Base-by-base conservation (phyloP, 805 yeast genomes). In the fission yeast (Schizosaccharomyces pombe) region DNA sequence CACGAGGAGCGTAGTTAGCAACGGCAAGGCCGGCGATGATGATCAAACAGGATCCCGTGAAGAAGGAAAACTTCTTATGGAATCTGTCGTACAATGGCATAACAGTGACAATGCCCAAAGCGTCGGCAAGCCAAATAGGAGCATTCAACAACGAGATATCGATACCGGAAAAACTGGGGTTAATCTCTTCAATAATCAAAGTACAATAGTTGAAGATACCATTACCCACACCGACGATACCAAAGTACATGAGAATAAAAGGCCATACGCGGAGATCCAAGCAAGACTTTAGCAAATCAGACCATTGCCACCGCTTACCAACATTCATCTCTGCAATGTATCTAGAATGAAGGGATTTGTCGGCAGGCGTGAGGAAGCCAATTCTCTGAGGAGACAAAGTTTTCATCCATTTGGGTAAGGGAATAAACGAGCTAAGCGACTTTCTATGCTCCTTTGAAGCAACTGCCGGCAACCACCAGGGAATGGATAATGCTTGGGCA, bases 151-250 rank as follows among this genome's bases (percentile, higher is more conserved):
- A 71, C 1, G 89, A 80, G 28, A 85, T 77, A 56, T 78, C 70
- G 60, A 85, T 81, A 2, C 85, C 76, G 1, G 78, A 66, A 58
- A 82, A 69, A 5, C 63, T 59, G 1, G 89, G 80, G 63, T 82
- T 78, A 58, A 80, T 77, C 3, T 75, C 74, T 53, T 72, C 66
- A 60, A 85, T 80, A 59, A 85, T 75, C 6, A 89, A 78, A 2
- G 94, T 79, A 4, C 87, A 94, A 66, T 81, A 85, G 22, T 80
- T 89, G 32, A 86, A 86, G 52, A 85, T 69, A 32, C 94, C 95
- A 62, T 74, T 79, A 0, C 95, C 95, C n/a, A 85, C 77, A 52
- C 94, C 95, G 28, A 85, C 94, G 22, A 82, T 94, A 19, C 94
- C 95, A 64, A 85, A 85, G 67, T 85, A 85, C 94, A 85, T 85